Base-by-base conservation (phyloP, 257 asterid species). In the Avicennia marina region DNA sequence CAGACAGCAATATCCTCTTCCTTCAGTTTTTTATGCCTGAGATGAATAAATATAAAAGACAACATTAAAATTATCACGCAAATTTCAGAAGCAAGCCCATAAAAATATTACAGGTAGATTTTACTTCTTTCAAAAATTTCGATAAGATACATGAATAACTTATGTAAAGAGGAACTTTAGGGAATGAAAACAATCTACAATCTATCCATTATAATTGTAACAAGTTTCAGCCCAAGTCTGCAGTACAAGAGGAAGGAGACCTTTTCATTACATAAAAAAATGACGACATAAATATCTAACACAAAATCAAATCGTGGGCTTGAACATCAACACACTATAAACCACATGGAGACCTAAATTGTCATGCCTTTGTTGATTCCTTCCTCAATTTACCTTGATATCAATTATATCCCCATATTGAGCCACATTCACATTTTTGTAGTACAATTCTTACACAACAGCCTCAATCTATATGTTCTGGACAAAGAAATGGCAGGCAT, bases 1-100 rank as follows among this genome's bases (percentile, higher is more conserved):
- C 98, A 90, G 47, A 87, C 63, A 50, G 87, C 75, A 60, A 87
- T 77, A 70, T 90, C 96, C 67, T 90, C 98, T 39, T 83, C 98
- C 53, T 71, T 80, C 64, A 78, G 63, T 73, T 78, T 85, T 63
- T 62, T 81, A 59, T 62, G 79, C 58, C 96, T 90, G 75, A 50
- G 11, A 67, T 2, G 16, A 29, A 54, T 15, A 54, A 25, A 38
- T 12, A 43, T 22, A 34, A 56, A 33, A 53, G 11, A 21, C 39
- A 61, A 33, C 8, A 15, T 11, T 24, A 31, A 15, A 49, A 18
- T 12, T 45, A 42, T 11, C 21, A 50, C 43, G 6, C 13, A 48
- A 40, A 50, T 40, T 46, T 47, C 58, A 29, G n/a, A n/a, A n/a
- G n/a, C 34, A 70, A 63, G 34, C 16, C 19, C 39, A 24, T 11